Base-by-base conservation (phyloP, 1,284 basidiomycete genomes). In the Ceratorhiza oryzae-sativae region DNA sequence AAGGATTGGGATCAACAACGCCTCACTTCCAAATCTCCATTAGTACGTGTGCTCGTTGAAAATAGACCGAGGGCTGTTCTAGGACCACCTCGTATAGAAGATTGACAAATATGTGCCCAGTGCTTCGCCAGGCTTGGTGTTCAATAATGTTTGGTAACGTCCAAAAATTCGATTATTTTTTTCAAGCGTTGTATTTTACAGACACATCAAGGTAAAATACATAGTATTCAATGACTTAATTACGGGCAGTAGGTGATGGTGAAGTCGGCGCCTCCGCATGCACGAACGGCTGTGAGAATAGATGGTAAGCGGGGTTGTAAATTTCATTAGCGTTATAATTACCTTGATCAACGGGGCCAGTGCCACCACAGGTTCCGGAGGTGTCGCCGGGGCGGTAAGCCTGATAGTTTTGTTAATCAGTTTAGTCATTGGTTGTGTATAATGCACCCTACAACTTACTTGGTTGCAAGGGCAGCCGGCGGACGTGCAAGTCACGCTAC, bases 171-270 rank as follows among this genome's bases (percentile, higher is more conserved):
- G n/a, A n/a, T n/a, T n/a, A n/a, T n/a, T n/a, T n/a, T n/a, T n/a
- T n/a, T n/a, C n/a, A n/a, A n/a, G n/a, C n/a, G n/a, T n/a, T n/a
- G n/a, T n/a, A n/a, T n/a, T n/a, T n/a, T n/a, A 59, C 39, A 41
- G 20, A 42, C 36, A 34, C 55, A 59, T 59, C 20, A 13, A 42
- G 10, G 27, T 23, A 25, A 20, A 15, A 45, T 18, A 25, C 20
- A 25, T 41, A 39, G 25, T 41, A 39, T 39, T 39, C 20, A 20
- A 6, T 1, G 1, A 42, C 13, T n/a, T 8, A 23, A 55, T 70
- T 49, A 73, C 27, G 72, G 72, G 72, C 72, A 73, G 56, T 73
- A 73, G 36, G 63, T 70, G 34, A 73, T 61, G 13, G 72, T 73
- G 25, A 73, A 73, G 58, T 73, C 46, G 39, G 34, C 12, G 8